Evolutionary conservation across 2,329 filamentous ascomycete species (phyloP).

Genomic region (Penicillium sumatraense): DNA sequence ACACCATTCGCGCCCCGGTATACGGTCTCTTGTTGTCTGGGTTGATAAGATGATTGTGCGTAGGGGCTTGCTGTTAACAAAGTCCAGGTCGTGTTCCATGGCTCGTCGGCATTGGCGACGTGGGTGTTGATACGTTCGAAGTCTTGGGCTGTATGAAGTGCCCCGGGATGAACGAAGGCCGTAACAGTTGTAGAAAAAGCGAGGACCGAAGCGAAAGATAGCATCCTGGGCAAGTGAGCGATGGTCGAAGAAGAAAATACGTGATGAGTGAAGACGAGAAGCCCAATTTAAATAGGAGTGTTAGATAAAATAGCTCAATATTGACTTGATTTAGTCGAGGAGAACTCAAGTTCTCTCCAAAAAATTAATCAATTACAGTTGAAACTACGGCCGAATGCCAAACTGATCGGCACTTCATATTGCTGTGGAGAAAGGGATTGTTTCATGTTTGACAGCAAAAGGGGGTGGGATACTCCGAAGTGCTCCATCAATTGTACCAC

Average conservation of each 20-base stretch:
- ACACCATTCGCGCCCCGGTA: constrained; percentile 39
- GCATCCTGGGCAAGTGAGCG: not conserved
- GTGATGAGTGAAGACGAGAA: not conserved
- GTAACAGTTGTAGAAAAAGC: not conserved
- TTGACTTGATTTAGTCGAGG: no score
- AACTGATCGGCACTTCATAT: not conserved
- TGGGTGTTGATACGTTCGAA: constrained; percentile 48
- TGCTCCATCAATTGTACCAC: not conserved
- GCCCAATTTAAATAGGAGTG: not conserved
- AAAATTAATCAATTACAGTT: not conserved
- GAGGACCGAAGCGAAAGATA: not conserved
- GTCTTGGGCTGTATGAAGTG: constrained; percentile 38
- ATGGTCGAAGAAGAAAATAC: not conserved
- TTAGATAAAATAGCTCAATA: not conserved
- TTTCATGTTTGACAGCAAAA: not conserved
- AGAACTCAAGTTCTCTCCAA: not conserved
- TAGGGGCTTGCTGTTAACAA: constrained; percentile 36
- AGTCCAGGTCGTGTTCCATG: constrained; percentile 42
- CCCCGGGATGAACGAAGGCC: not conserved
- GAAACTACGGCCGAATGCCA: not conserved
- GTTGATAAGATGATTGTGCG: constrained; percentile 33
- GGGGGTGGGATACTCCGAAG: not conserved
- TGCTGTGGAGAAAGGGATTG: not conserved
- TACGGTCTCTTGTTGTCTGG: constrained; percentile 35
- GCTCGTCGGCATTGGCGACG: constrained; percentile 36